Conservation (phyloP, 2,329 filamentous ascomycete species). For the Ophiosphaerella herpotricha region DNA sequence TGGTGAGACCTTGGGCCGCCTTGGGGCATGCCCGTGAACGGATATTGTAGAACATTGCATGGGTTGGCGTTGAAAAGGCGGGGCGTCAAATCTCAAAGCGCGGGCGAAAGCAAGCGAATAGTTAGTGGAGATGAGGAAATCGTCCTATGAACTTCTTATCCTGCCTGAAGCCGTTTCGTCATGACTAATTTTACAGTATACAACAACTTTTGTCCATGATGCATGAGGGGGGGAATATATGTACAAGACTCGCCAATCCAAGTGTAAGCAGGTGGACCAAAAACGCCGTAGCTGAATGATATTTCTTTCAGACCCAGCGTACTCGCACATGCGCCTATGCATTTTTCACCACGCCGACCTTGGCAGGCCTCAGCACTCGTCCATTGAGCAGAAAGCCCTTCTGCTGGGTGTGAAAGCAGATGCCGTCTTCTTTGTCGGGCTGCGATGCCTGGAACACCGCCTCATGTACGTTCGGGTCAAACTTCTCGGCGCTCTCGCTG, state of each 20-base stretch:
- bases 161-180: conserved; percentile 8
- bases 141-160: conserved; percentile 1
- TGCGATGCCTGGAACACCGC: conserved; percentile 92
- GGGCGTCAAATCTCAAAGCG: conserved; percentile 6
- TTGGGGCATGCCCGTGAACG: neutral
- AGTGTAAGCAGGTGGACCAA: neutral
- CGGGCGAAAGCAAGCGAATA: neutral
- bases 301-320: conserved; percentile 3
- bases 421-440: conserved; percentile 85
- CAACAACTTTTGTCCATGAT: conserved; percentile 21
- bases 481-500: conserved; percentile 71
- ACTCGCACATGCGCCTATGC: conserved; percentile 45
- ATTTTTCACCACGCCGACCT: conserved; percentile 96
- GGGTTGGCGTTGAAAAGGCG: conserved; percentile 28
- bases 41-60: conserved; percentile 32
- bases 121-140: neutral
- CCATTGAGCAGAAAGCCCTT: conserved; percentile 97
- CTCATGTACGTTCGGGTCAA: conserved; percentile 96
- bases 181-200: conserved; percentile 29
- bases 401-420: conserved; percentile 88
- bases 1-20: conserved; percentile 18
- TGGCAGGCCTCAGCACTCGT: conserved; percentile 84
- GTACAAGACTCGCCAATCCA: conserved; percentile 21
- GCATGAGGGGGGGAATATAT: conserved; percentile 40
- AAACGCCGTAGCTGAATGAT: neutral